Evolutionary conservation across 129 eudicot genomes (phyloP).

Genomic region (Escallonia rubra): DNA sequence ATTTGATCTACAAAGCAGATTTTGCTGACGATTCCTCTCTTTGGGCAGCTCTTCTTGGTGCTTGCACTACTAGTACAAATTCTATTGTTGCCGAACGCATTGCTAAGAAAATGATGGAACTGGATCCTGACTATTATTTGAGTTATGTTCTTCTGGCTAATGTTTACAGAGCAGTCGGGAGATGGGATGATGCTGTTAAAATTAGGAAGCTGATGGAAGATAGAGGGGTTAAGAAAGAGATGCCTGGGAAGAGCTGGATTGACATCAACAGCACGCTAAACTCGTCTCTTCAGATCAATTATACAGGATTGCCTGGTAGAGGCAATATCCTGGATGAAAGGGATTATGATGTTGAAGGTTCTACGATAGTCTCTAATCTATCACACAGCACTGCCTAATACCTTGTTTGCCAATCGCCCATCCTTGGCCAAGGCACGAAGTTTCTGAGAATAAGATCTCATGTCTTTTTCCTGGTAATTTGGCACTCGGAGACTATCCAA

Average conservation of each 20-base stretch:
- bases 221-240: constrained; percentile 58
- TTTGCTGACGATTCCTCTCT: constrained; percentile 45
- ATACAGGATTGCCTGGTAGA: too few relatives aligned
- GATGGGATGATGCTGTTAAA: constrained; percentile 57
- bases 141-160: constrained; percentile 79
- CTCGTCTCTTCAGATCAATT: background rate
- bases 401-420: too few relatives aligned
- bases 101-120: constrained; percentile 71
- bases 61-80: constrained; percentile 53
- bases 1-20: constrained; percentile 40
- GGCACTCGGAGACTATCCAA: too few relatives aligned
- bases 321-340: too few relatives aligned
- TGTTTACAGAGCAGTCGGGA: constrained; percentile 59
- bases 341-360: too few relatives aligned
- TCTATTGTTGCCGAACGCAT: constrained; percentile 67
- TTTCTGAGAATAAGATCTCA: too few relatives aligned
- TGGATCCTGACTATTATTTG: constrained; percentile 67
- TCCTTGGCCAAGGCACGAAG: too few relatives aligned
- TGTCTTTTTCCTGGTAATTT: too few relatives aligned
- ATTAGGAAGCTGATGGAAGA: constrained; percentile 59
- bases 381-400: too few relatives aligned
- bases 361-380: too few relatives aligned
- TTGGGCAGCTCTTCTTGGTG: constrained; percentile 90
- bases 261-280: constrained; percentile 28
- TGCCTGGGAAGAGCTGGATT: constrained; percentile 86